Evolutionary conservation across 2,329 filamentous ascomycete genomes (phyloP), one percentile per base, ranked within the genome.

Genomic region (Penicillium paneum): DNA sequence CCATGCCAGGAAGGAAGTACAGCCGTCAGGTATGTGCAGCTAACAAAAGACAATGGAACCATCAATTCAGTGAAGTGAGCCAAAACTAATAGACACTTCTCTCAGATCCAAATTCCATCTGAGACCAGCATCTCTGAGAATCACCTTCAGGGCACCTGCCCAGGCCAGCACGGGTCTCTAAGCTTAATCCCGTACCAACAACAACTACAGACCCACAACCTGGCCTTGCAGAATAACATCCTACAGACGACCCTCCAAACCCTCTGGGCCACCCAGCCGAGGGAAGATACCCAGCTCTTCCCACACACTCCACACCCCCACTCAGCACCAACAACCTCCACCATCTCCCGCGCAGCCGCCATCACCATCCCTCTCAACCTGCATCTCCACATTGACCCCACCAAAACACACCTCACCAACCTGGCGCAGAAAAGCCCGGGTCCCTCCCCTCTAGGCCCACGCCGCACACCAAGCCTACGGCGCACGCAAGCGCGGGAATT

Each of bases 1-100:
- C 67, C 34, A 73, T 79, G 71, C 75, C 76, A 6, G 76, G 76
- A 5, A 75, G 73, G 29, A 72, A 72, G 24, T 74, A 72, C 56
- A 55, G 49, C 8, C 56, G 56, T 21, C 54, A 49, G 55, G 60
- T 62, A 54, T 52, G 56, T 45, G 8, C 7, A n/a, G 8, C 8
- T n/a, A n/a, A 3, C 5, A 12, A 19, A 10, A 29, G 29, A n/a
- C 1, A 32, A 41, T 26, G 10, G 10, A 26, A 12, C 21, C 10
- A 8, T 7, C 4, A 29, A 19, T 21, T n/a, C 5, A 26, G n/a
- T 13, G 10, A 44, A 28, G 8, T 42, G 24, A 51, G 29, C 10
- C 3, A 19, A 43, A 28, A 39, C 52, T 58, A 41, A 56, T 1
- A 46, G 12, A 36, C 21, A 21, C 26, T 10, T 12, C 13, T 19